Evolutionary conservation across 139 green algal species (phyloP), one percentile per base, ranked within the genome.

Genomic region (Micractinium conductrix): DNA sequence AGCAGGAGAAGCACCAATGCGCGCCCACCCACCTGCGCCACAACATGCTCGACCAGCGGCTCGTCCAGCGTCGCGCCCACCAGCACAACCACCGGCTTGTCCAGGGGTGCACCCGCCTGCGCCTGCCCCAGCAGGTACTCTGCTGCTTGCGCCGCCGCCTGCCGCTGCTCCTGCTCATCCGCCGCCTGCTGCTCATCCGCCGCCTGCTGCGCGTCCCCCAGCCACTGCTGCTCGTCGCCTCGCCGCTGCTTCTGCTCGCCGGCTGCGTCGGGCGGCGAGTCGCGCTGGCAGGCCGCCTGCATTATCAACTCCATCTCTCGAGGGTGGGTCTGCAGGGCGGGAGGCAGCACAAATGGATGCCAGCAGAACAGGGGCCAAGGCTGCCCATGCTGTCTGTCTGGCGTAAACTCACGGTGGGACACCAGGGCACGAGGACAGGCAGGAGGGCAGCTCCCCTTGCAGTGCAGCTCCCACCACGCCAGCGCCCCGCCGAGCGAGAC

Each of bases 41-140:
- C 48, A 0, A 90, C 93, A 12, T 75, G 28, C 3, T 78, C 55
- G 2, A 91, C 70, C 16, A 93, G 78, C 2, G 87, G 80, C 16
- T 87, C 80, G 9, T 72, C 86, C n/a, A 95, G 42, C 0, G 94
- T 96, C 21, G 94, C 94, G 28, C 94, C 94, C 37, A 94, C 90
- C 22, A 97, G 86, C 45, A 94, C 88, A 7, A 97, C 82, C 83
- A 91, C 73, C 2, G 89, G 85, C 79, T 93, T 92, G 26, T 55
- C 28, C 37, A 22, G 10, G 8, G 3, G 24, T 28, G 35, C 53
- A 26, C 17, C n/a, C 22, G n/a, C 45, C 82, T 87, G 62, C 68
- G 79, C 22, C 50, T 88, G 17, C 50, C 22, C 17, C 48, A 50
- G 60, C 74, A 67, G 35, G 37, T 73, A 16, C 40, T 22, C 74